phyloP scores from a whole-genome alignment of 768 basidiomycete genomes.

The Serendipita vermifera region DNA sequence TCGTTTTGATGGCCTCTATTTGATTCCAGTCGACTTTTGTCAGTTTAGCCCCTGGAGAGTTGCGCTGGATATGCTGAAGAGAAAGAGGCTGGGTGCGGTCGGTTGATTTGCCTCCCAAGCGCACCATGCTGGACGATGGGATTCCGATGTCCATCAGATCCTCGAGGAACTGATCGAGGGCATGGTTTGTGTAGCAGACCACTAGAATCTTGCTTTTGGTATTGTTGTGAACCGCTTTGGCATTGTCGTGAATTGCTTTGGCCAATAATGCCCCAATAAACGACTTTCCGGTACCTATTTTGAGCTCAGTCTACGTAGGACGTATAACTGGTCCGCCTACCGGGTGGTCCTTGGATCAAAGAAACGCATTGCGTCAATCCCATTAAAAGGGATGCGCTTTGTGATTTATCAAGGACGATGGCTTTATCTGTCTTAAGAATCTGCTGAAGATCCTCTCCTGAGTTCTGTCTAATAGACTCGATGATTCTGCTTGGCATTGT shows the following conservation, averaged over 20 bases:
- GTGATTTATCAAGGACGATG: conserved; percentile 40
- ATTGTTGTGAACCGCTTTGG: too few relatives aligned
- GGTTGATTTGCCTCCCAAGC: conserved; percentile 46
- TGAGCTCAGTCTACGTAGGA: too few relatives aligned
- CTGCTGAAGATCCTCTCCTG: conserved; percentile 29
- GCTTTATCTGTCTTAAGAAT: conserved; percentile 25
- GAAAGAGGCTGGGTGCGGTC: conserved; percentile 32
- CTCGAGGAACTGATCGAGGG: conserved; percentile 55
- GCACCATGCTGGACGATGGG: conserved; percentile 34
- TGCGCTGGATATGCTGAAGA: conserved; percentile 23
- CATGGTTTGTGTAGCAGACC: conserved; percentile 64
- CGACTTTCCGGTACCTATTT: conserved; percentile 62
- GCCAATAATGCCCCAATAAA: conserved; percentile 58
- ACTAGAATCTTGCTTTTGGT: conserved; percentile 44
- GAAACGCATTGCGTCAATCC: conserved; percentile 46
- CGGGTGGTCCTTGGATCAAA: conserved; percentile 60
- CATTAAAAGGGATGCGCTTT: conserved; percentile 32
- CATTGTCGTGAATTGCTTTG: conserved; percentile 44
- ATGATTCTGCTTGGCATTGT: conserved; percentile 20
- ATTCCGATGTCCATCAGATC: conserved; percentile 51
- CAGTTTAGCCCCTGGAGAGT: neutral
- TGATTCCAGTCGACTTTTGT: conserved; percentile 25
- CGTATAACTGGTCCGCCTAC: too few relatives aligned
- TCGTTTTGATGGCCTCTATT: conserved; percentile 30
- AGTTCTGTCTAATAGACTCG: conserved; percentile 21